A percentile compares a stretch with the other conserved stretches of the same genome.
Conservation (phyloP, 148 eudicot species). For the Silene uniflora region DNA sequence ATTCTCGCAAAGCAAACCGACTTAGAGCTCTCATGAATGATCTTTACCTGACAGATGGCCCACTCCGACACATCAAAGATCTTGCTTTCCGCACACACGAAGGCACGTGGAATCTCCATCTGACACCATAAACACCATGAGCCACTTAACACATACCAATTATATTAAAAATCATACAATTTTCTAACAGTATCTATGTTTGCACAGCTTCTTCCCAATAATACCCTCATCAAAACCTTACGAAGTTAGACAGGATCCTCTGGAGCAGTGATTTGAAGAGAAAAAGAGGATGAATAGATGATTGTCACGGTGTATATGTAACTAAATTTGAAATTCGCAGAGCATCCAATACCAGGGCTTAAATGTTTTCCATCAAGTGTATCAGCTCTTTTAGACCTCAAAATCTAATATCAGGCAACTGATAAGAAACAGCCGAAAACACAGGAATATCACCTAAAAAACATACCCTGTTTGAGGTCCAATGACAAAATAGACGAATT, state of each 20-base stretch:
- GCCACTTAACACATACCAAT: conserved; percentile 9
- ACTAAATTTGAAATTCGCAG: too few species aligned
- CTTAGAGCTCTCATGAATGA: neutral
- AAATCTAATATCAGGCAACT: too few species aligned
- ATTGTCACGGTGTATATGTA: too few species aligned
- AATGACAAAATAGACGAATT: too few species aligned
- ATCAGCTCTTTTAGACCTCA: too few species aligned
- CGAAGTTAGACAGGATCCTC: neutral
- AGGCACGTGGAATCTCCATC: conserved; percentile 97
- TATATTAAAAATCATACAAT: neutral
- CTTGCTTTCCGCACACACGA: conserved; percentile 95
- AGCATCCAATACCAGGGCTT: too few species aligned
- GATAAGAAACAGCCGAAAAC: too few species aligned
- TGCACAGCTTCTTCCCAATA: conserved; percentile 6
- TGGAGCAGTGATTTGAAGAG: neutral
- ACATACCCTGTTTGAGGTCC: too few species aligned
- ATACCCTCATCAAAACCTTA: neutral
- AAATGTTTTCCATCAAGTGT: too few species aligned
- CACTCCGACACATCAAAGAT: conserved; percentile 95
- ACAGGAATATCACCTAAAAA: too few species aligned
- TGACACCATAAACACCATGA: conserved; percentile 28
- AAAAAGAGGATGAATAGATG: neutral
- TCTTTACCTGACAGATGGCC: conserved; percentile 91
- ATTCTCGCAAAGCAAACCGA: neutral
- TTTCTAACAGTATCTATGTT: neutral